phyloP scores from a whole-genome alignment of 2,329 filamentous ascomycete genomes.

The Xylaria sp. region DNA sequence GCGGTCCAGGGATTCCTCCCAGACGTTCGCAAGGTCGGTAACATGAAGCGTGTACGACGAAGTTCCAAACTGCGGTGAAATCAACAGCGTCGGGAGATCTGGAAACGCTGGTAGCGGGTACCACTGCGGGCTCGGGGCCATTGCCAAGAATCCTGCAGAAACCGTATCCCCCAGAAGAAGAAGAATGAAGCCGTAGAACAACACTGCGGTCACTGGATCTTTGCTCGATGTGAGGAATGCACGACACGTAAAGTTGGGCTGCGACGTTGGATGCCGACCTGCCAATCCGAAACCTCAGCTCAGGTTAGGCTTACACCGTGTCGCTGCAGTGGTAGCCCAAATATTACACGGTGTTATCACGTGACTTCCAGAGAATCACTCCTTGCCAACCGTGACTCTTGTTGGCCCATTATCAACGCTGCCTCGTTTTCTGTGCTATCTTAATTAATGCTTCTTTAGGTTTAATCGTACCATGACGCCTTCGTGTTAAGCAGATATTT shows the following conservation, averaged over 20 bases:
- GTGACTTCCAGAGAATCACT: neutral
- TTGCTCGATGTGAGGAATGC: no score
- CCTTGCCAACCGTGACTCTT: neutral
- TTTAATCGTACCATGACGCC: no score
- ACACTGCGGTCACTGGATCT: neutral
- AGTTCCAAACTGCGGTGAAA: slow-evolving; percentile 59
- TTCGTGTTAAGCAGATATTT: no score
- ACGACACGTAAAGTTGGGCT: no score
- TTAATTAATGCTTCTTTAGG: no score
- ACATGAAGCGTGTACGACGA: slow-evolving; percentile 66
- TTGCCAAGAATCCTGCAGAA: slow-evolving; percentile 4
- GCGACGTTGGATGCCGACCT: no score
- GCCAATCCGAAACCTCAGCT: no score
- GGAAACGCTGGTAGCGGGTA: slow-evolving; percentile 49
- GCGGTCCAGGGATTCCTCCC: slow-evolving; percentile 67
- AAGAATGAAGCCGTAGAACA: neutral
- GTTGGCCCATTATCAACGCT: neutral
- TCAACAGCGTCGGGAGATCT: slow-evolving; percentile 62
- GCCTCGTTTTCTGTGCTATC: neutral
- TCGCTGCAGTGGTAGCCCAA: slow-evolving; percentile 5
- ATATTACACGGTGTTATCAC: slow-evolving; percentile 5
- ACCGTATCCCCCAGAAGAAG: neutral
- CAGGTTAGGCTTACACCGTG: slow-evolving; percentile 14
- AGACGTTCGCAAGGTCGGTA: slow-evolving; percentile 75
- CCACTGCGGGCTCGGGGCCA: slow-evolving; percentile 45